Base-by-base conservation (phyloP, 257 asterid species). In the Striga asiatica region DNA sequence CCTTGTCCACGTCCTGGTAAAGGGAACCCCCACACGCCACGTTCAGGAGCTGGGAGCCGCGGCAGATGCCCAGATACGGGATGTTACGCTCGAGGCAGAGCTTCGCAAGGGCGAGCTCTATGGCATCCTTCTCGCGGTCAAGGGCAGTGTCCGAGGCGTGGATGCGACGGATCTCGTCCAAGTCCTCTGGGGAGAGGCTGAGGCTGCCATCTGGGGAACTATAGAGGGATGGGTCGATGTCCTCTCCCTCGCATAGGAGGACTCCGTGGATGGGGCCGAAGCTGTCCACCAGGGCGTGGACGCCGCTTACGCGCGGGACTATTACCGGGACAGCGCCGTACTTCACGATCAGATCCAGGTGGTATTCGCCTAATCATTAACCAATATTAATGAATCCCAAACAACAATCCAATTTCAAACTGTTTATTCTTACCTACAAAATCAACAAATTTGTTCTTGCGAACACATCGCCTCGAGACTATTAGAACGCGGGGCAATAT, bases 21-120 rank as follows among this genome's bases (percentile, higher is more conserved):
- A 89, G 91, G 45, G 91, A 81, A 2, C 97, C 97, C 13, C 96
- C 96, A 60, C 88, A 85, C 0, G 97, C 97, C 11, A 89, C 96
- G 39, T 89, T 89, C 0, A 89, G 80, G 37, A 89, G 77, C 66
- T 89, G 97, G 4, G 96, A 85, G 0, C 97, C 97, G 32, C 96
- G 66, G 68, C 97, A 89, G 29, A 89, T 83, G 20, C 97, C 97
- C 53, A 89, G 53, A 50, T 81, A 89, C 0, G 97, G 97, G 24
- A 89, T 83, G 58, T 83, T 89, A 25, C 97, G 70, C 20, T 86
- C 94, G 6, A 89, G 81, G 67, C 97, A 89, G 29, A 83, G 84
- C 39, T 79, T 89, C 7, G 93, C 97, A 0, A 89, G 81, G 8
- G 80, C 67, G 12, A 89, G 61, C 47, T 89, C 97, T 19, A 89